These are phyloP conservation scores for Botryosphaeria dothidea DNA, from an alignment of 2,329 filamentous ascomycete genomes.

Conservation along the genomic window DNA sequence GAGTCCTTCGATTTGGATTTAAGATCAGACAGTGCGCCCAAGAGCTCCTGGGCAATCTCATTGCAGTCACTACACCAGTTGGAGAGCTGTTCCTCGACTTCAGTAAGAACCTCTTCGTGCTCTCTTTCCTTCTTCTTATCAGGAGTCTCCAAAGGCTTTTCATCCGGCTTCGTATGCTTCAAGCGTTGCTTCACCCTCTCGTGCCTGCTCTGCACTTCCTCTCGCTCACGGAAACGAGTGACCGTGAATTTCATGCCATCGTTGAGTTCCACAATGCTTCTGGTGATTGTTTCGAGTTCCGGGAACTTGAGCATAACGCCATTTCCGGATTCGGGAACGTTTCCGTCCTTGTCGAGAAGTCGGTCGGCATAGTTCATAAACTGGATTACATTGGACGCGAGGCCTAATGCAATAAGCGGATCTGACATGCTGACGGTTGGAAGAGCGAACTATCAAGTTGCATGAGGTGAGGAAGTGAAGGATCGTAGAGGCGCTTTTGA, in stretches of 20 bases:
- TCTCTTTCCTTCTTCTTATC: background rate
- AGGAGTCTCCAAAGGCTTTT: background rate
- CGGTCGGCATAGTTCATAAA: constrained; percentile 1
- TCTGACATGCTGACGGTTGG: constrained; percentile 10
- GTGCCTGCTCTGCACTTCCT: background rate
- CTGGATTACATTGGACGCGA: constrained; percentile 9
- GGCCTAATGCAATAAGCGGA: constrained; percentile 7
- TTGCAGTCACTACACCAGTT: constrained; percentile 5
- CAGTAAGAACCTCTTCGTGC: background rate
- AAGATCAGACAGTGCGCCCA: constrained; percentile 3
- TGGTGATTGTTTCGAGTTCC: constrained; percentile 2
- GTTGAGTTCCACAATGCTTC: constrained; percentile 2
- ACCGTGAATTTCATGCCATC: constrained; percentile 6
- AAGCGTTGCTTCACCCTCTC: background rate
- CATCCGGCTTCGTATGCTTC: background rate
- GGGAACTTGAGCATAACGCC: background rate
- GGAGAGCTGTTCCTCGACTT: background rate
- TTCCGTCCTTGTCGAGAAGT: background rate
- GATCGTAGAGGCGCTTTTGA: constrained; percentile 8
- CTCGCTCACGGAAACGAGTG: background rate
- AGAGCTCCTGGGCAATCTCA: background rate
- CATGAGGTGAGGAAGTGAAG: background rate
- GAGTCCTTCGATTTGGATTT: background rate
- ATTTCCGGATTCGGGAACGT: background rate
- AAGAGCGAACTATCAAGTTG: background rate